A percentile compares a stretch with the other conserved stretches of the same genome.
Conservation (phyloP, 2,329 filamentous ascomycete genomes). For the Fusarium proliferatum region DNA sequence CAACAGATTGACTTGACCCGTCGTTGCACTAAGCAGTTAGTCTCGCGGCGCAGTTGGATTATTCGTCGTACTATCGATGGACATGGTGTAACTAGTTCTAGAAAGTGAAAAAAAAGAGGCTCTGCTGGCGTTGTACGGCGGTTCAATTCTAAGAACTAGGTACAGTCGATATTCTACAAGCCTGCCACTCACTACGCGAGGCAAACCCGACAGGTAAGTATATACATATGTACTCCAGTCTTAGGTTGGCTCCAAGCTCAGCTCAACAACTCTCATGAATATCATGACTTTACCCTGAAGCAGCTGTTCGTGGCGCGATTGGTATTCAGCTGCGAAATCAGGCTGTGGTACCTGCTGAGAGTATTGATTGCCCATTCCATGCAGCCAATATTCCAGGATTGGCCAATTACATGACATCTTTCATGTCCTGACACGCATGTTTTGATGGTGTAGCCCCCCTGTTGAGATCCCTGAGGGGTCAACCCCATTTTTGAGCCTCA, state of each 20-base stretch:
- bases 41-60: not conserved
- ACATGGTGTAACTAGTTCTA: not conserved
- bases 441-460: not conserved
- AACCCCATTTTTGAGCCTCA: not conserved
- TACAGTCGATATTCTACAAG: not conserved
- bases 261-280: not conserved
- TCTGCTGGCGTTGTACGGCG: not conserved
- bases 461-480: not conserved
- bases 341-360: not conserved
- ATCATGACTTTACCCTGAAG: not conserved
- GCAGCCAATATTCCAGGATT: not conserved
- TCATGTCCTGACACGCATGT: not conserved
- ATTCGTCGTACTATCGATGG: not conserved
- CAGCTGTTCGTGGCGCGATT: not conserved
- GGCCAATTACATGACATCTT: not conserved
- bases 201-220: not conserved
- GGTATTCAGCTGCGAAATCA: not conserved
- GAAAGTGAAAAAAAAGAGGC: not conserved
- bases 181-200: not conserved
- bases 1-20: not conserved
- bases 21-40: not conserved
- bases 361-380: not conserved
- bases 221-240: not conserved
- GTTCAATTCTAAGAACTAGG: not conserved
- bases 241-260: not conserved